Base-by-base conservation (phyloP, 805 yeast genomes). In the Suhomyces xylopsoci region DNA sequence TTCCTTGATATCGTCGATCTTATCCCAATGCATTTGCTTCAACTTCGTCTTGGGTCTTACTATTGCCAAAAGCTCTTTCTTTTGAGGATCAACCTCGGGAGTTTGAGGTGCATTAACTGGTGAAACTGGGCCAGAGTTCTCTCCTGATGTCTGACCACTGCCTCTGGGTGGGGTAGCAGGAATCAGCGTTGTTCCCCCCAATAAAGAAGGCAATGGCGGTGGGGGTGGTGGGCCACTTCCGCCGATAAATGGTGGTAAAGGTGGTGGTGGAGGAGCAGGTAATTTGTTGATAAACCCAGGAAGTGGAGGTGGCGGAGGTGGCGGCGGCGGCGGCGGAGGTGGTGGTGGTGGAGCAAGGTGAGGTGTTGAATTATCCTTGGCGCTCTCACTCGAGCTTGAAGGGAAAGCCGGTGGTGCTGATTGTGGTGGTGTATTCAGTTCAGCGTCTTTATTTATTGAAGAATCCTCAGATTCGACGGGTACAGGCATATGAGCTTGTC, bases 11-110 rank as follows among this genome's bases (percentile, higher is more conserved):
- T 84, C 80, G 32, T 93, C 97, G 38, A 96, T 78, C 63, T 88
- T 90, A 60, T 93, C 97, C 98, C 98, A 96, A 67, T 94, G 99
- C 76, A 94, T 80, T 66, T 93, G 99, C 66, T 96, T 94, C 58
- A 94, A 79, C 65, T 87, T 89, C 54, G 82, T 78, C 62, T 82
- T 84, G 3, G 96, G 92, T 56, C 90, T 63, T 5, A 49, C 50
- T 43, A 47, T 45, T 8, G 47, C 43, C n/a, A 41, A 12, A 10
- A 48, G 28, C 24, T 48, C 51, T 19, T 32, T 28, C 12, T 38
- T 20, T 14, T n/a, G 22, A 15, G 42, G 14, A 17, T 38, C 24
- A 10, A 19, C 20, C n/a, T 38, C 42, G 22, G 42, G 42, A 5
- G 42, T 38, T 38, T 19, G 24, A 2, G 42, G 42, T n/a, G 41